Evolutionary conservation across 257 asterid genomes (phyloP).

Genomic region (Salvia rosmarinus): DNA sequence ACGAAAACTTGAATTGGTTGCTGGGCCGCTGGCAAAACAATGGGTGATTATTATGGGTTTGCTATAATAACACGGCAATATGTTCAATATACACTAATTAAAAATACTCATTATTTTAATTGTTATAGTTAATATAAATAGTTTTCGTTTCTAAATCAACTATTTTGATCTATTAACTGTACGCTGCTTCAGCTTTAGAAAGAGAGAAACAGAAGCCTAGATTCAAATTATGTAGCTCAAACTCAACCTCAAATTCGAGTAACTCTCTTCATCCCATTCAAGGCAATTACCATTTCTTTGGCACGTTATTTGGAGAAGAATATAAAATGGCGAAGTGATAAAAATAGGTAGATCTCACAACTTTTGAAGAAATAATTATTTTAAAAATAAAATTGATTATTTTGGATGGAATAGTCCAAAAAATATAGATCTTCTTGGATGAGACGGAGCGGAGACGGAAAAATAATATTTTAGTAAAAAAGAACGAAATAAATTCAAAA

Average conservation of each 20-base stretch:
- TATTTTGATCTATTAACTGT: not conserved
- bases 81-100: not conserved
- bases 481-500: not conserved
- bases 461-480: not conserved
- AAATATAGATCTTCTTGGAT: too few species aligned
- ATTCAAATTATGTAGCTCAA: not conserved
- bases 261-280: too few species aligned
- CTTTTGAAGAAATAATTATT: too few species aligned
- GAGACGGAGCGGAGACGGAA: too few species aligned
- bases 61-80: not conserved
- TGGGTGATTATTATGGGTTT: slow-evolving; percentile 34
- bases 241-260: too few species aligned
- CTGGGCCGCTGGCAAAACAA: slow-evolving; percentile 33
- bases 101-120: not conserved
- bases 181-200: not conserved
- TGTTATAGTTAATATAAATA: not conserved
- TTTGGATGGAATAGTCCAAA: too few species aligned
- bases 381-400: too few species aligned
- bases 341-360: too few species aligned
- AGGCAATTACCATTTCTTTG: too few species aligned
- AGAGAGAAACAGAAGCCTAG: not conserved
- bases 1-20: slow-evolving; percentile 35
- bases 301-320: too few species aligned
- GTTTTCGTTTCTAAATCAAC: not conserved
- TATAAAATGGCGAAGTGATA: too few species aligned